Evolutionary conservation across 2,329 filamentous ascomycete genomes (phyloP), one percentile per base, ranked within the genome.

Genomic region (Trichoderma semiorbis): DNA sequence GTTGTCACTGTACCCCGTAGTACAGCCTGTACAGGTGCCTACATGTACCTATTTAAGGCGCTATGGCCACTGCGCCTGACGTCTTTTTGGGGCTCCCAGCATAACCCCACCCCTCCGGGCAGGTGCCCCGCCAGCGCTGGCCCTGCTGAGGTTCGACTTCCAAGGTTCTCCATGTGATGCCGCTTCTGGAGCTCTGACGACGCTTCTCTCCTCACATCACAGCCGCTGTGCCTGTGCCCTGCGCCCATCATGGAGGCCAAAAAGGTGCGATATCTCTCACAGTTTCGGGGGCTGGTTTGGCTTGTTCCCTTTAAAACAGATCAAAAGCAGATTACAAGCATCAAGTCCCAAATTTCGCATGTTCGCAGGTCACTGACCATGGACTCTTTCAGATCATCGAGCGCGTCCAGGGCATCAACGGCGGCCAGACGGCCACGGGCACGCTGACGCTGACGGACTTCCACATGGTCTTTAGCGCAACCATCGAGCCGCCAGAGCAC

Each of bases 391-490:
- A 86, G 85, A 80, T 85, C 71, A 78, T 85, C 76, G 88, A 92
- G 73, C 82, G 88, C 79, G 89, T 91, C 71, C 86, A 89, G 74
- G 87, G 88, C 77, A 85, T 90, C 74, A 85, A 88, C 74, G 85
- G 85, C 69, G 90, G 89, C 77, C 85, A 88, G 75, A 85, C 85
- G 66, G 86, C 86, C 36, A 82, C 82, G 28, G 89, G 88, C 73
- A 88, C 85, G 73, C 81, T 91, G 68, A 87, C 89, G 77, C 83
- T 91, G 70, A 89, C 88, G 74, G 85, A 89, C 77, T 90, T 89
- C 79, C 90, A 92, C 80, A 84, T 88, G 73, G 83, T 88, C 69
- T 88, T 88, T 77, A 85, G 81, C 74, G 85, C 81, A 55, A 85
- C 83, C 55, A 78, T 78, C 63, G 82, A 78, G 70, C 72, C 62